Percentiles rank a stretch among this genome's conserved stretches.
These are phyloP conservation scores for Malbranchea cinnamomea DNA, from an alignment of 2,329 filamentous ascomycete species.

Conservation along the genomic window DNA sequence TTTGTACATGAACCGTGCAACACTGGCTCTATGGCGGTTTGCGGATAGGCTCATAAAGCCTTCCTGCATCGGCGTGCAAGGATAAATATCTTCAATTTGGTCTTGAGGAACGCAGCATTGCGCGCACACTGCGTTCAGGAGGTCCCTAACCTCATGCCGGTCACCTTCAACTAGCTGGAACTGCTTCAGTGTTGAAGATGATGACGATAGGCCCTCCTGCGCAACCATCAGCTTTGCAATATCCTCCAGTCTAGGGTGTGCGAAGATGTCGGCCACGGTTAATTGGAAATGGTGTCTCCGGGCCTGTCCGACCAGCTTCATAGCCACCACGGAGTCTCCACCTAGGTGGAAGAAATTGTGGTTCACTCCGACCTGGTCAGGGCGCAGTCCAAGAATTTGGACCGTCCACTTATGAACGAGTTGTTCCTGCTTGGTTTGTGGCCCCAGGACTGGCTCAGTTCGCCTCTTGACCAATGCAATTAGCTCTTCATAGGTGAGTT, in stretches of 20 bases:
- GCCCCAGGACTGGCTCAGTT: neutral
- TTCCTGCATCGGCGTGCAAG: constrained; percentile 4
- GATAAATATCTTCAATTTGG: constrained; percentile 7
- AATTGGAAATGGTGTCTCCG: constrained; percentile 9
- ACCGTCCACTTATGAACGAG: constrained; percentile 3
- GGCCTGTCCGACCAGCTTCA: constrained; percentile 16
- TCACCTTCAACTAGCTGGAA: too few relatives aligned
- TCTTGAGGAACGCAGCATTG: too few relatives aligned
- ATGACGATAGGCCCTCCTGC: too few relatives aligned
- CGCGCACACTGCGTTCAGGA: too few relatives aligned
- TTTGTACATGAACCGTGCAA: too few relatives aligned
- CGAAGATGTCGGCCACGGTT: constrained; percentile 16
- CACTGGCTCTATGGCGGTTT: too few relatives aligned
- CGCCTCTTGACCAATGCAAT: neutral
- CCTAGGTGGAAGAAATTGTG: constrained; percentile 10
- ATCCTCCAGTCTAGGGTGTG: constrained; percentile 20
- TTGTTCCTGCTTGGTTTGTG: constrained; percentile 3
- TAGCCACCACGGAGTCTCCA: constrained; percentile 12
- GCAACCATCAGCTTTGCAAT: constrained; percentile 14
- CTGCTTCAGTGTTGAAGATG: too few relatives aligned
- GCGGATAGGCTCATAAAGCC: too few relatives aligned
- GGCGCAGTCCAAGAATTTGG: constrained; percentile 25
- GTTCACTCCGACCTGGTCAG: constrained; percentile 14
- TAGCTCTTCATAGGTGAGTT: constrained; percentile 5
- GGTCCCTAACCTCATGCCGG: too few relatives aligned